A percentile compares a stretch with the other conserved stretches of the same genome.
phyloP scores from a whole-genome alignment of 495 filamentous ascomycete genomes.

The Aspergillus bridgeri region DNA sequence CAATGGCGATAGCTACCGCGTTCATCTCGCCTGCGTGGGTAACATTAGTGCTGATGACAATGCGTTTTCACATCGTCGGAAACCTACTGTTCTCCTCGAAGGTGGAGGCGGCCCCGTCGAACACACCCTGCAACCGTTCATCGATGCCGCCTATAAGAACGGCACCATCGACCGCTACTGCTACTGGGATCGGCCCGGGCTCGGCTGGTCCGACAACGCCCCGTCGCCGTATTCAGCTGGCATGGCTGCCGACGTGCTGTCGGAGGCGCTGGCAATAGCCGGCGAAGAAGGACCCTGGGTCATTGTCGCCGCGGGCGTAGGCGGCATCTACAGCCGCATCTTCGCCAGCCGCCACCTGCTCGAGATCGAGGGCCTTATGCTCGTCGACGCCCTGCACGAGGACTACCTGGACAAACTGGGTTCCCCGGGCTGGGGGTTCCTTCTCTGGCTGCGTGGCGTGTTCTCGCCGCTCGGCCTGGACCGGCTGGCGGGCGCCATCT shows the following conservation, averaged over 20 bases:
- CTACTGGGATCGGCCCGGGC: conserved; percentile 90
- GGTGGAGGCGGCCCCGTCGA: conserved; percentile 77
- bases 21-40: conserved; percentile 83
- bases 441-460: conserved; percentile 79
- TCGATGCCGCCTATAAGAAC: conserved; percentile 59
- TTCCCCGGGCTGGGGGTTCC: conserved; percentile 67
- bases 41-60: conserved; percentile 48
- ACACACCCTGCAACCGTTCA: conserved; percentile 64
- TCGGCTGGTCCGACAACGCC: conserved; percentile 88
- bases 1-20: conserved; percentile 73
- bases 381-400: conserved; percentile 87
- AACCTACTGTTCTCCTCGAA: conserved; percentile 76
- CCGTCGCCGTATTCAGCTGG: conserved; percentile 89
- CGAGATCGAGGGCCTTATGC: conserved; percentile 71
- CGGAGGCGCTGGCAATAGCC: conserved; percentile 74
- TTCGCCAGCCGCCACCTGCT: conserved; percentile 75
- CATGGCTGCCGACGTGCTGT: conserved; percentile 80
- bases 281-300: conserved; percentile 86
- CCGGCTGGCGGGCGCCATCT: conserved; percentile 69
- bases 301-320: conserved; percentile 67
- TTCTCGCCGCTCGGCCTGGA: conserved; percentile 84
- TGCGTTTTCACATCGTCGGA: conserved; percentile 21
- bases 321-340: conserved; percentile 83
- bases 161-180: conserved; percentile 84
- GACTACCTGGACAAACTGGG: conserved; percentile 68